Conservation (phyloP, 179 eudicot species). For the Spinacia oleracea region DNA sequence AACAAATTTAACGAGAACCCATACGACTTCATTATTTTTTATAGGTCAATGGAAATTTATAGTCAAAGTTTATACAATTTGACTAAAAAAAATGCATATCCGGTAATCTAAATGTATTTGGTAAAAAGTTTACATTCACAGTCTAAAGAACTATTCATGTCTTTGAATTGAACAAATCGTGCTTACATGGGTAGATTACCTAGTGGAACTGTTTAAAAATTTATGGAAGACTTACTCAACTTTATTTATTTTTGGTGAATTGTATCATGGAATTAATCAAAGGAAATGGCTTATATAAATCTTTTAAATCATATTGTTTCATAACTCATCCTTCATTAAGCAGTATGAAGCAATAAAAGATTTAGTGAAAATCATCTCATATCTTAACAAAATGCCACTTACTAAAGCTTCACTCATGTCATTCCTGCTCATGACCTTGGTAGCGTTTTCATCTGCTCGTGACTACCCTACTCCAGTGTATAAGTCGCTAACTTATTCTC, state of each 20-base stretch:
- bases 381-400: slow-evolving; percentile 1
- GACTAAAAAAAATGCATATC: no score
- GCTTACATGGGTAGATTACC: neutral
- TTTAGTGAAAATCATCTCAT: no score
- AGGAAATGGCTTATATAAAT: neutral
- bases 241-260: neutral
- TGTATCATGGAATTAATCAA: neutral
- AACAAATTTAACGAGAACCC: no score
- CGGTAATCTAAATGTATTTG: neutral
- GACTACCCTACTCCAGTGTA: neutral
- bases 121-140: neutral
- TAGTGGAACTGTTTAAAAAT: neutral
- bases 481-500: neutral
- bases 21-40: no score
- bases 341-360: neutral
- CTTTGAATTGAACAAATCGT: neutral
- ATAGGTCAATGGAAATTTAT: no score
- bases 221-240: neutral
- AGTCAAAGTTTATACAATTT: no score
- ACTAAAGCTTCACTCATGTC: neutral
- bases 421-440: slow-evolving; percentile 9
- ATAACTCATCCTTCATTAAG: neutral
- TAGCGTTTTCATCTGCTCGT: neutral
- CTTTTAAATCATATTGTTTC: neutral
- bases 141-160: neutral